Conservation (phyloP, 2,329 filamentous ascomycete species). For the Verticillium tricorpus region DNA sequence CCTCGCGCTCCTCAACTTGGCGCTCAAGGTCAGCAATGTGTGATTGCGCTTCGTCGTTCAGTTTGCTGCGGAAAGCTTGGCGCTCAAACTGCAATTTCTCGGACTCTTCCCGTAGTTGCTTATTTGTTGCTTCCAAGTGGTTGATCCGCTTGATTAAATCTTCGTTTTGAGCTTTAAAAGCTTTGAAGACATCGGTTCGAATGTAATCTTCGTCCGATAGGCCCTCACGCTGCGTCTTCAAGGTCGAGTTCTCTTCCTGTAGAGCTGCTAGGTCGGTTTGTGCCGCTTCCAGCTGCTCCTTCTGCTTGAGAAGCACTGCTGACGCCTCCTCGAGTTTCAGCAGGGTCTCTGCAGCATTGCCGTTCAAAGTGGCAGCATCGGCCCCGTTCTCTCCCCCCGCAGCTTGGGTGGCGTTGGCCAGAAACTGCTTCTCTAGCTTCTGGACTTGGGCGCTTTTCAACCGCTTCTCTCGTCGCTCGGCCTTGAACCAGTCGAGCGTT, state of each 20-base stretch:
- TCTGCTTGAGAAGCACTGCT: slow-evolving; percentile 75
- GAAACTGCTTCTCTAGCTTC: slow-evolving; percentile 85
- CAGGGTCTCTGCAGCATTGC: slow-evolving; percentile 63
- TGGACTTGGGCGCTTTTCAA: slow-evolving; percentile 84
- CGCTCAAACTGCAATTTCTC: slow-evolving; percentile 82
- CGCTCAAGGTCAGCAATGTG: slow-evolving; percentile 74
- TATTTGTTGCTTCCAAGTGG: slow-evolving; percentile 83
- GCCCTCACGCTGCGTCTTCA: slow-evolving; percentile 64
- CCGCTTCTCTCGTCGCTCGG: slow-evolving; percentile 90
- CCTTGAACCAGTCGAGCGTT: slow-evolving; percentile 87
- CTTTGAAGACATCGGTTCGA: slow-evolving; percentile 89
- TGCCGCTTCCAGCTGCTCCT: slow-evolving; percentile 78
- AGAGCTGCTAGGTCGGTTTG: slow-evolving; percentile 71
- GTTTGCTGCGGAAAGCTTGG: slow-evolving; percentile 71
- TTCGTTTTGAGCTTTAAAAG: slow-evolving; percentile 83
- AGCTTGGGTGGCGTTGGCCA: slow-evolving; percentile 56
- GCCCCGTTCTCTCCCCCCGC: slow-evolving; percentile 51
- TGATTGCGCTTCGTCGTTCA: slow-evolving; percentile 75
- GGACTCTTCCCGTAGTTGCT: slow-evolving; percentile 77
- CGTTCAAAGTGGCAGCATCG: slow-evolving; percentile 48
- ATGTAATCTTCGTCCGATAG: slow-evolving; percentile 91
- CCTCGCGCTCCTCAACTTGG: slow-evolving; percentile 74
- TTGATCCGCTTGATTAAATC: slow-evolving; percentile 91
- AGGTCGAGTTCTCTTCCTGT: slow-evolving; percentile 72
- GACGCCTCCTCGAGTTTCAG: slow-evolving; percentile 72